Base-by-base conservation (phyloP, 352 stramenopile species). In the Phytophthora niederhauseri region DNA sequence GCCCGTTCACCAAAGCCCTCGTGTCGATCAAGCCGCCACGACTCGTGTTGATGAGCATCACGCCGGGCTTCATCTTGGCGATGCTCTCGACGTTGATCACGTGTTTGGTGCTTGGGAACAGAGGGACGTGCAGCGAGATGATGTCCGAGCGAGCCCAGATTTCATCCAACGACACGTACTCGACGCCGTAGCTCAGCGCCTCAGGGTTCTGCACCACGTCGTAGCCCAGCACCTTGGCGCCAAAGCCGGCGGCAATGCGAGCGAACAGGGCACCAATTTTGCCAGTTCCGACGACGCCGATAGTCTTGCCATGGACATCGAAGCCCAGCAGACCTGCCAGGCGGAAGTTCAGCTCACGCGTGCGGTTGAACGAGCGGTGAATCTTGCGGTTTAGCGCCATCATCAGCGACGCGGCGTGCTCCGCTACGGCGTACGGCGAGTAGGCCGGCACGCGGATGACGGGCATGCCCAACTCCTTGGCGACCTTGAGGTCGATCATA, bases 41-140 rank as follows among this genome's bases (percentile, higher is more conserved):
- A 19, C 83, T 91, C 7, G 90, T 96, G 75, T 98, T 98, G 77
- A 98, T 97, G 43, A 98, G 76, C 62, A 92, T 80, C 1, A 97
- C 87, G 26, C 84, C 78, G 26, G 90, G 55, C 78, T 97, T 97
- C 74, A 98, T 93, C 75, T 93, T 85, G 22, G 75, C 66, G 26
- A 98, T 84, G 45, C 84, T 87, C 28, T 88, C 72, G 7, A 77
- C 72, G 62, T 97, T 93, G 66, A 98, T 88, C 26, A 87, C 86
- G 75, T 98, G 90, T 22, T 87, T 81, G 5, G 90, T 98, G 0
- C 75, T 71, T n/a, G 81, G 81, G 57, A 97, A 82, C 1, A 97
- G 74, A 11, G 93, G 93, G 54, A 82, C 83, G 70, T 96, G 87
- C 8, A 97, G 78, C 61, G 88, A 93, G 30, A 98, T 92, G 66